Base-by-base conservation (phyloP, 2,329 filamentous ascomycete genomes). In the Stagonosporopsis rhizophila region DNA sequence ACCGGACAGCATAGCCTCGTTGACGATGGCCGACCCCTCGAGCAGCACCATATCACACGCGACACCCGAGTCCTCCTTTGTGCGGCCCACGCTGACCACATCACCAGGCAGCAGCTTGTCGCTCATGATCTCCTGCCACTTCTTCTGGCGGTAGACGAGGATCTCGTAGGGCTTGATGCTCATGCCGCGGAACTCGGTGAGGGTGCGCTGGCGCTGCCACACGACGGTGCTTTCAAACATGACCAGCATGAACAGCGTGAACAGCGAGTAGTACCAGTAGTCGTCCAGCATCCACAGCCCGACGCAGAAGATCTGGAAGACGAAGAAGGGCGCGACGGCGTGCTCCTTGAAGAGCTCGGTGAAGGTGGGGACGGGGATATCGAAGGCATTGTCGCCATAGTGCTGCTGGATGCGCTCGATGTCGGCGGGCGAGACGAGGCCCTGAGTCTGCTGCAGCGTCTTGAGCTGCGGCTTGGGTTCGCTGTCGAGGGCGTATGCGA, bases 261-360 rank as follows among this genome's bases (percentile, higher is more conserved):
- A 99, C 19, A 99, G 86, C 59, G 95, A 98, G 80, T 99, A 99
- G 82, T 99, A 99, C 95, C 96, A 99, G 80, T 98, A 99, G 79
- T 99, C 96, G 73, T 99, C 95, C 73, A 99, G 81, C 88, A 98
- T 91, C 95, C 95, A 99, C 59, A 99, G 81, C 15, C 95, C 96
- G 56, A 99, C 95, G 69, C 96, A 99, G 82, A 99, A 99, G 59
- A 99, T 84, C 82, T 99, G 95, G 80, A 99, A 99, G 61, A 99
- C 93, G 79, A 99, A 99, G 83, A 99, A 99, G 5, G 95, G 95
- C 20, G 96, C 96, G 20, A 99, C 96, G 22, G 96, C 94, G 77
- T 99, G 96, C 78, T 99, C 95, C 78, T 96, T 91, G 85, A 96
- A 99, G 45, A 99, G 85, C 79, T 99, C 95, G 47, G 89, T 87